Conservation (phyloP, 345 rosid species). For the Brassica cretica region DNA sequence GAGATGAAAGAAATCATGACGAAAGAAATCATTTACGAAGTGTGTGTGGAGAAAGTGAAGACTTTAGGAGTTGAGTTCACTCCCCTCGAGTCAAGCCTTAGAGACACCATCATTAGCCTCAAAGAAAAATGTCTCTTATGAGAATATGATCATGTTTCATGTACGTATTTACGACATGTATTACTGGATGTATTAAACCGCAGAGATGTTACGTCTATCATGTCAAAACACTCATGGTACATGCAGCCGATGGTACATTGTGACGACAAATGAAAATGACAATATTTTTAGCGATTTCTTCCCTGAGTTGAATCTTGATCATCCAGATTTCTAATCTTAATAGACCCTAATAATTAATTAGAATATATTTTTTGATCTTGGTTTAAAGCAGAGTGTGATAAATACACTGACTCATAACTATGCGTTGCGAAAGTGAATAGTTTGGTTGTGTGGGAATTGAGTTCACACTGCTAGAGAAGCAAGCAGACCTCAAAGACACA, state of each 20-base stretch:
- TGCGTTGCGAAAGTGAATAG: not conserved
- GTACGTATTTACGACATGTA: not conserved
- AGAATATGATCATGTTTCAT: not conserved
- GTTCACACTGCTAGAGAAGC: not conserved
- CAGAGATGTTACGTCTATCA: not conserved
- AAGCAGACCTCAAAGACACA: not conserved
- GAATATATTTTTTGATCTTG: not conserved
- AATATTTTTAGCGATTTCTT: not conserved
- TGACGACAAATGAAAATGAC: not conserved
- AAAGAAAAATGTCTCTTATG: constrained; percentile 20
- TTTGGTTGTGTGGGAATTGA: not conserved
- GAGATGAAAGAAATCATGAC: not conserved
- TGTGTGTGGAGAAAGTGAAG: constrained; percentile 34
- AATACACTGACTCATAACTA: not conserved
- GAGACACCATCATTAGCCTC: constrained; percentile 32
- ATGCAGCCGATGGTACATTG: not conserved
- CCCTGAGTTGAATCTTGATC: not conserved
- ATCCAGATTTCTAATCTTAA: not conserved
- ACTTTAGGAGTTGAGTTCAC: constrained; percentile 34
- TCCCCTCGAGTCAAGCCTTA: constrained; percentile 15
- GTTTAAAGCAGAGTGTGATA: not conserved
- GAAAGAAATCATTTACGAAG: not conserved
- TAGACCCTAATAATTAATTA: not conserved
- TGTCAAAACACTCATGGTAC: not conserved
- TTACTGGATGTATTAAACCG: not conserved